phyloP scores from a whole-genome alignment of 352 stramenopile species.

The Phytopythium sindhum region DNA sequence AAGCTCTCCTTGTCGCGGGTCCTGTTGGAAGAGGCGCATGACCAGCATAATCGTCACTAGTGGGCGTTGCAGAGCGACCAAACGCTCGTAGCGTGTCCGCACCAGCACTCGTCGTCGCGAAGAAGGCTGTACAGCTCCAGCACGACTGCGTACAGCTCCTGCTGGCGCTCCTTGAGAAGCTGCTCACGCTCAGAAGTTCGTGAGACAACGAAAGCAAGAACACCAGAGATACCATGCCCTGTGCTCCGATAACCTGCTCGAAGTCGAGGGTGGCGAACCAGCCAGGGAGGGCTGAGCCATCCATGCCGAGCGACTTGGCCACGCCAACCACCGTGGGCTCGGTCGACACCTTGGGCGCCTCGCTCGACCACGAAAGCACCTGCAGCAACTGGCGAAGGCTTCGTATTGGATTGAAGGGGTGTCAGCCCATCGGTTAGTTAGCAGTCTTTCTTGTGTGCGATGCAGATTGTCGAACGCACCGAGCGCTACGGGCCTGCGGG shows the following conservation, averaged over 20 bases:
- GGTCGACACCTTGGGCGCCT: conserved; percentile 26
- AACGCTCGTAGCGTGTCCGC: not conserved
- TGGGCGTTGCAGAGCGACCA: not conserved
- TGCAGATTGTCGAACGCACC: not conserved
- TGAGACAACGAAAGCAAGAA: not conserved
- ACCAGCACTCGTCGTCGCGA: conserved; percentile 73
- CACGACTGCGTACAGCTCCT: conserved; percentile 39
- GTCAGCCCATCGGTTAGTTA: not conserved
- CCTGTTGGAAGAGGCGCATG: conserved; percentile 16
- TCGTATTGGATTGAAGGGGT: conserved; percentile 4
- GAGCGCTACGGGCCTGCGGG: not conserved
- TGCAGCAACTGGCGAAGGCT: conserved; percentile 41
- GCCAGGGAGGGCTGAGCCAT: conserved; percentile 32
- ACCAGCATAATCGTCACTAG: not conserved
- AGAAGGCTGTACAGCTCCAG: conserved; percentile 62
- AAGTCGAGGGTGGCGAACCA: conserved; percentile 71
- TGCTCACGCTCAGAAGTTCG: conserved; percentile 9
- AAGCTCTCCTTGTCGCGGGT: conserved; percentile 79
- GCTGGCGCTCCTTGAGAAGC: conserved; percentile 42
- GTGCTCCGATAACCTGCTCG: conserved; percentile 24
- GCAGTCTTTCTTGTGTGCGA: not conserved
- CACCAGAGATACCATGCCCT: not conserved
- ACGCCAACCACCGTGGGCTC: conserved; percentile 41
- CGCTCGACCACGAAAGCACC: conserved; percentile 30
- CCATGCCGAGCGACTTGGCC: conserved; percentile 53